Base-by-base conservation (phyloP, 2,329 filamentous ascomycete species). In the Chaetomium olivaceum region DNA sequence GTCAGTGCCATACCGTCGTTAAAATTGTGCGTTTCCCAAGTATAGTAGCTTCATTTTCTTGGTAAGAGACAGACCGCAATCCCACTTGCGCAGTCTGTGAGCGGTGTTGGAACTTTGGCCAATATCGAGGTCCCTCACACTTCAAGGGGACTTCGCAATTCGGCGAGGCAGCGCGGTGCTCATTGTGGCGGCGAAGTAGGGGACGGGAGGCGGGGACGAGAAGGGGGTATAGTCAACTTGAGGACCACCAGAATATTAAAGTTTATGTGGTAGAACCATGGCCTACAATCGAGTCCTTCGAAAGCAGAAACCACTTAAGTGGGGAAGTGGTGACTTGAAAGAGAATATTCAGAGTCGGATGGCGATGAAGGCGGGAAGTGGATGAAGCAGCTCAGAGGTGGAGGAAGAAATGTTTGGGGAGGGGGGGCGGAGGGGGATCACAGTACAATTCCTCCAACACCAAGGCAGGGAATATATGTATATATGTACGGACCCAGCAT, bases 1-100 rank as follows among this genome's bases (percentile, higher is more conserved):
- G 72, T 72, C 25, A 68, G 54, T 12, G 62, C 65, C 2, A 68
- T 36, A 2, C 71, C 66, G 50, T 73, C 70, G 19, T 67, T 29
- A 23, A 62, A 29, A 31, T 69, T 59, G 57, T 73, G 71, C 73
- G 55, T 2, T 70, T 71, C 2, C 62, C 59, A 0, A 70, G 8
- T 6, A 70, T 62, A 0, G 68, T 68, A 14, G 51, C 55, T 46
- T 67, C 50, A 58, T 73, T 73, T 46, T 74, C 73, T 43, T 69
- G 51, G 11, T 70, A 69, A 21, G 65, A 69, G 23, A 65, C 67
- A 6, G 67, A 4, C 73, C 71, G 51, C 69, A 69, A 1, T 62
- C 64, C 19, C 70, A 67, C 58, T 65, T 69, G 48, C 23, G 64
- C 1, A 58, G 6, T 23, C 52, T 39, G 16, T 60, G 68, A 2